phyloP scores from a whole-genome alignment of 2,329 filamentous ascomycete species.

The Plectosphaerella plurivora region DNA sequence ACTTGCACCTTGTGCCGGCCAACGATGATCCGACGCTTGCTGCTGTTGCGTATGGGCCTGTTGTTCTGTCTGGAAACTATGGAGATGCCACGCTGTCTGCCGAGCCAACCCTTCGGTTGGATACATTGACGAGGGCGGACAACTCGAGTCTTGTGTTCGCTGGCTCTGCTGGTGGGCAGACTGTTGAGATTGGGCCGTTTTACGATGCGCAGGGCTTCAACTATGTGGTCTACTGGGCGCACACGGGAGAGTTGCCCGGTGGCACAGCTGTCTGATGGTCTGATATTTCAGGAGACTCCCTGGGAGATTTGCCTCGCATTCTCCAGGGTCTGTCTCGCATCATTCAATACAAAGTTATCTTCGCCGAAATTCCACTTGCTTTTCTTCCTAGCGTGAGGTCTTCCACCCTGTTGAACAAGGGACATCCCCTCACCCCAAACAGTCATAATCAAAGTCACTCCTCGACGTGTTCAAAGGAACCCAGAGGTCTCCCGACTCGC shows the following conservation, averaged over 20 bases:
- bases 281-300: no score
- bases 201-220: constrained; percentile 36
- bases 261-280: no score
- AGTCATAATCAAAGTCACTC: no score
- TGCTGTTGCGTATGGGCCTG: constrained; percentile 42
- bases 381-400: no score
- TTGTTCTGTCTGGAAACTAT: constrained; percentile 39
- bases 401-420: no score
- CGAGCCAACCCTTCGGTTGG: constrained; percentile 24
- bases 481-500: no score
- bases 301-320: no score
- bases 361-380: no score
- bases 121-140: constrained; percentile 17
- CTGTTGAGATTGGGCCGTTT: constrained; percentile 29
- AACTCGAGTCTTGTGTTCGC: constrained; percentile 22
- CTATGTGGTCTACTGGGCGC: constrained; percentile 35
- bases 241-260: constrained; percentile 2
- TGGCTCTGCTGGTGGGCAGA: constrained; percentile 22
- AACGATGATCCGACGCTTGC: constrained; percentile 40
- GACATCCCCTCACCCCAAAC: no score
- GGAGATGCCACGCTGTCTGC: constrained; percentile 20
- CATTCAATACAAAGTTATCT: no score
- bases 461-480: no score
- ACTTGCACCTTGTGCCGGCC: constrained; percentile 34
- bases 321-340: no score